Evolutionary conservation across 805 yeast genomes (phyloP).

Genomic region (Candida arabinofermentans): DNA sequence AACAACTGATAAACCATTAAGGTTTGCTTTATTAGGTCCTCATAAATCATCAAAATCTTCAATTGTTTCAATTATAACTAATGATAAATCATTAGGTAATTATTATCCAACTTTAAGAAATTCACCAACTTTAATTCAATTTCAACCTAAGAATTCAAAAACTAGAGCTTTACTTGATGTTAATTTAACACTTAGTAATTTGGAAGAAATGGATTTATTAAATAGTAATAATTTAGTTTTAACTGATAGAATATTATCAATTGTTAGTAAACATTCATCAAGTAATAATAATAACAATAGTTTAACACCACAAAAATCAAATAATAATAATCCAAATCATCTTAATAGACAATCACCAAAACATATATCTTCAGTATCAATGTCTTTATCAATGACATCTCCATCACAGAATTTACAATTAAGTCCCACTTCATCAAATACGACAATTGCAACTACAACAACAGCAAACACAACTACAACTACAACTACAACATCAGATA

Average conservation of each 20-base stretch:
- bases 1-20: conserved; percentile 26
- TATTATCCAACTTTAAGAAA: conserved; percentile 71
- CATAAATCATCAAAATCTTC: conserved; percentile 30
- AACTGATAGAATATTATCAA: conserved; percentile 13
- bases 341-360: not conserved
- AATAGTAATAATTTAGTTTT: conserved; percentile 10
- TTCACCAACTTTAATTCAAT: conserved; percentile 55
- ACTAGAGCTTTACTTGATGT: conserved; percentile 46
- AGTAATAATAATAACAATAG: not conserved
- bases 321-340: not conserved
- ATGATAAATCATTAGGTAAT: conserved; percentile 44
- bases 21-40: conserved; percentile 32
- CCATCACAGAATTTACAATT: not conserved
- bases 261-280: conserved; percentile 4
- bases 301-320: not conserved
- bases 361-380: not conserved
- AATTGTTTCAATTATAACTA: conserved; percentile 28
- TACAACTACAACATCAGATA: not conserved
- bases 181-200: conserved; percentile 38
- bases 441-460: too few species aligned
- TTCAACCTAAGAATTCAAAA: conserved; percentile 36
- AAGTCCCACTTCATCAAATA: too few species aligned
- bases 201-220: conserved; percentile 26
- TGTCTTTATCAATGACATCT: not conserved
- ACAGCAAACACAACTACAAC: too few species aligned